phyloP scores from a whole-genome alignment of 2,329 filamentous ascomycete genomes.

The Monilinia vaccinii-corymbosi region DNA sequence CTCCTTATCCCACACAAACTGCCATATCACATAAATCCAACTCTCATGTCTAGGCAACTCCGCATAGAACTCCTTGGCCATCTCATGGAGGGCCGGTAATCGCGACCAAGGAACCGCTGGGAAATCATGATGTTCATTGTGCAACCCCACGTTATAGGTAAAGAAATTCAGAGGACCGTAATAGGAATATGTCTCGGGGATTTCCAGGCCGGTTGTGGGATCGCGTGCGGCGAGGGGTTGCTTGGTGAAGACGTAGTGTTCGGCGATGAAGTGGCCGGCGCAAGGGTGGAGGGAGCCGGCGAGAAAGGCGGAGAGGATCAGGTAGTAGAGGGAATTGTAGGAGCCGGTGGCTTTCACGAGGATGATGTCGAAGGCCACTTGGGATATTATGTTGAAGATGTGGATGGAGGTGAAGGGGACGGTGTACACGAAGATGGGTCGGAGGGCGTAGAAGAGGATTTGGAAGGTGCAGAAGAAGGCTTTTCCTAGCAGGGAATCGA shows the following conservation, averaged over 20 bases:
- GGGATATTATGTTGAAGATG: constrained; percentile 67
- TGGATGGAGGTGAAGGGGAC: constrained; percentile 82
- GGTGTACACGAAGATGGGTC: constrained; percentile 89
- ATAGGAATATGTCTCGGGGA: constrained; percentile 95
- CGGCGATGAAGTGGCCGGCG: constrained; percentile 95
- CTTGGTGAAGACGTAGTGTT: constrained; percentile 80
- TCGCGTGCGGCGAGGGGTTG: constrained; percentile 41
- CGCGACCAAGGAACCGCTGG: constrained; percentile 93
- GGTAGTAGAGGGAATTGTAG: constrained; percentile 63
- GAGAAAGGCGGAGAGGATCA: constrained; percentile 84
- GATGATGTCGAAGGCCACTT: constrained; percentile 67
- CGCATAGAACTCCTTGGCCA: constrained; percentile 87
- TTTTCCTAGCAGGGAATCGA: constrained; percentile 92
- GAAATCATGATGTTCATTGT: constrained; percentile 99
- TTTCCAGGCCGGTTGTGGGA: constrained; percentile 45
- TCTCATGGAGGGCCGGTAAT: constrained; percentile 64
- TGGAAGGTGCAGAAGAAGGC: constrained; percentile 99
- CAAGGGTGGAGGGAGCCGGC: constrained; percentile 90
- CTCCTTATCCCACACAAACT: constrained; percentile 83
- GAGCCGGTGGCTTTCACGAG: constrained; percentile 51
- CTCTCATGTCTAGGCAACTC: constrained; percentile 78
- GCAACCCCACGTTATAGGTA: constrained; percentile 94
- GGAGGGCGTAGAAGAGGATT: constrained; percentile 95
- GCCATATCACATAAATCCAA: constrained; percentile 91
- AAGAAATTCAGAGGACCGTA: constrained; percentile 87